These are phyloP conservation scores for Exsudoporus frostii DNA, from an alignment of 768 basidiomycete species.

Conservation along the genomic window DNA sequence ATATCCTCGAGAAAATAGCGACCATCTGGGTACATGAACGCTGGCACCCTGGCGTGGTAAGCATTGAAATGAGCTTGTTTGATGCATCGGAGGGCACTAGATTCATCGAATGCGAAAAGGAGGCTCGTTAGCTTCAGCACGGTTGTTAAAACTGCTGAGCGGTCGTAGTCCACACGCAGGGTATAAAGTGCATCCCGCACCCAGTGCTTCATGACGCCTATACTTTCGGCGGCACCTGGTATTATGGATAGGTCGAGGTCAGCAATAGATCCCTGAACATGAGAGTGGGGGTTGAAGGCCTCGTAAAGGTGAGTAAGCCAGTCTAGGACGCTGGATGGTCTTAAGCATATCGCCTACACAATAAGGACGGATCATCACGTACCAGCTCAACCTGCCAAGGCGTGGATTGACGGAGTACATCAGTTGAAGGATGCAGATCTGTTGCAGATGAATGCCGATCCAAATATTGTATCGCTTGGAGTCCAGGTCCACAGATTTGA, in stretches of 20 bases:
- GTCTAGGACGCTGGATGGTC: constrained; percentile 5
- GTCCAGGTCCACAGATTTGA: constrained; percentile 20
- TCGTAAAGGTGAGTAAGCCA: constrained; percentile 50
- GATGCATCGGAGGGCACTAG: constrained; percentile 34
- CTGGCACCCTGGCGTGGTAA: neutral
- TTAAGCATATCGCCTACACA: neutral
- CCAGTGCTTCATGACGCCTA: constrained; percentile 45
- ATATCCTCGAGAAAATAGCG: constrained; percentile 34
- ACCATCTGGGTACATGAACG: constrained; percentile 13
- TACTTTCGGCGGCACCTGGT: constrained; percentile 36
- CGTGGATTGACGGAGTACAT: constrained; percentile 14
- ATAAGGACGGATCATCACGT: neutral
- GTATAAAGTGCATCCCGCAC: constrained; percentile 38
- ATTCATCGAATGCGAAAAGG: constrained; percentile 36
- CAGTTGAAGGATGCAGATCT: constrained; percentile 45
- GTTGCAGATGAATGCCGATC: constrained; percentile 44
- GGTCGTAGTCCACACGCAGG: constrained; percentile 16
- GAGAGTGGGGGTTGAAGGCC: constrained; percentile 45
- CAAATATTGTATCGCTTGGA: constrained; percentile 37
- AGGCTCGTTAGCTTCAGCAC: constrained; percentile 38
- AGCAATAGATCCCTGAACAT: constrained; percentile 42
- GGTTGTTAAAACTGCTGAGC: constrained; percentile 37
- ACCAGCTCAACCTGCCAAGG: constrained; percentile 7
- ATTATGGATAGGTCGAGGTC: constrained; percentile 35
- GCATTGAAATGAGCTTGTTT: constrained; percentile 28